Conservation (phyloP, 192 early-diverging fungal species). For the Backusella morwellensis region DNA sequence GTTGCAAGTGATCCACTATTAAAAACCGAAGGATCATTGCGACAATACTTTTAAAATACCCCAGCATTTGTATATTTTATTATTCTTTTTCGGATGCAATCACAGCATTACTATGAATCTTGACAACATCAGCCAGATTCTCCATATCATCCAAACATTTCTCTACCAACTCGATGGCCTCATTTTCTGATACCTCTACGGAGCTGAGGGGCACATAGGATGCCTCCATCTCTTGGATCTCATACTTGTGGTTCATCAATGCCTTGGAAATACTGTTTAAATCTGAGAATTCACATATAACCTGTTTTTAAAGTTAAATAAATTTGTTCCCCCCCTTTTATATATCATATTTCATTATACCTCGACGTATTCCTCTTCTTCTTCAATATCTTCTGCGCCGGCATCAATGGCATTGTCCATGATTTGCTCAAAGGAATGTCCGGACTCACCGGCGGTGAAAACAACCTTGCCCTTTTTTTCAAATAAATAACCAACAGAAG, state of each 20-base stretch:
- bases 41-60: slow-evolving; percentile 55
- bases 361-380: slow-evolving; percentile 48
- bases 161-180: slow-evolving; percentile 42
- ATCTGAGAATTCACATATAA: slow-evolving; percentile 52
- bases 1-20: slow-evolving; percentile 64
- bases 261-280: slow-evolving; percentile 45
- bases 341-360: slow-evolving; percentile 11
- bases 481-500: slow-evolving; percentile 69
- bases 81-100: slow-evolving; percentile 15
- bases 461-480: slow-evolving; percentile 59
- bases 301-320: slow-evolving; percentile 12
- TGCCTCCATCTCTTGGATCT: slow-evolving; percentile 55
- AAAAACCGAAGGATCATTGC: slow-evolving; percentile 61
- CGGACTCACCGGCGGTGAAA: slow-evolving; percentile 40
- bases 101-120: slow-evolving; percentile 53
- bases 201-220: slow-evolving; percentile 52
- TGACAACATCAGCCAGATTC: slow-evolving; percentile 62
- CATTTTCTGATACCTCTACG: slow-evolving; percentile 43
- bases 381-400: slow-evolving; percentile 59
- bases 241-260: slow-evolving; percentile 47
- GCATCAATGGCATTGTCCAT: slow-evolving; percentile 59
- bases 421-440: slow-evolving; percentile 52
- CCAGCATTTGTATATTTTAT: background rate
- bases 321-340: background rate
- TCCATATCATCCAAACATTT: slow-evolving; percentile 56